These are phyloP conservation scores for Garcia nutans DNA, from an alignment of 345 rosid genomes.

Conservation along the genomic window DNA sequence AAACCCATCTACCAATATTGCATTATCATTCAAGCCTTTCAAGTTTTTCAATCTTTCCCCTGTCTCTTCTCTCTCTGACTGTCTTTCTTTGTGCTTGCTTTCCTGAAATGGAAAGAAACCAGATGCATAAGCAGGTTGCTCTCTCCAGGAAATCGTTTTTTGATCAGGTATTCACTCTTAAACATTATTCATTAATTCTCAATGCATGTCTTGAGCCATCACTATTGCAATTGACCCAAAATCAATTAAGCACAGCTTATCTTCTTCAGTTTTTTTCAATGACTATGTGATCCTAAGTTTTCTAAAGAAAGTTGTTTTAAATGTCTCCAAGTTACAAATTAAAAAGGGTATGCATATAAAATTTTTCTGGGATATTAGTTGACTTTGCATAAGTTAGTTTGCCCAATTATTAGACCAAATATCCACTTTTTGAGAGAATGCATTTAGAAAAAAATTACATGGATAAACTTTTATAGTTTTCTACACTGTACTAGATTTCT, in stretches of 20 bases:
- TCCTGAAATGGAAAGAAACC: conserved; percentile 37
- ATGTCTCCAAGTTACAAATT: not conserved
- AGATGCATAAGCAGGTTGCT: conserved; percentile 49
- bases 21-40: conserved; percentile 12
- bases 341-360: too few species aligned
- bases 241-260: not conserved
- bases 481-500: not conserved
- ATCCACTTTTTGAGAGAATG: not conserved
- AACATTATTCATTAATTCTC: not conserved
- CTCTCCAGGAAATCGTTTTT: conserved; percentile 60
- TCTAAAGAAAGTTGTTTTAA: not conserved
- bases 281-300: not conserved
- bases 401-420: too few species aligned
- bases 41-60: not conserved
- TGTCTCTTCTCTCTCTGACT: not conserved
- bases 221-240: not conserved
- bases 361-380: too few species aligned
- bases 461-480: not conserved
- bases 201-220: not conserved
- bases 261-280: not conserved
- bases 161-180: conserved; percentile 47
- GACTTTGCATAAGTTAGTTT: too few species aligned
- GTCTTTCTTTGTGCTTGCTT: not conserved
- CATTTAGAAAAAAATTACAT: not conserved
- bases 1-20: conserved; percentile 16